Conservation (phyloP, 345 rosid species). For the Balakata baccata region DNA sequence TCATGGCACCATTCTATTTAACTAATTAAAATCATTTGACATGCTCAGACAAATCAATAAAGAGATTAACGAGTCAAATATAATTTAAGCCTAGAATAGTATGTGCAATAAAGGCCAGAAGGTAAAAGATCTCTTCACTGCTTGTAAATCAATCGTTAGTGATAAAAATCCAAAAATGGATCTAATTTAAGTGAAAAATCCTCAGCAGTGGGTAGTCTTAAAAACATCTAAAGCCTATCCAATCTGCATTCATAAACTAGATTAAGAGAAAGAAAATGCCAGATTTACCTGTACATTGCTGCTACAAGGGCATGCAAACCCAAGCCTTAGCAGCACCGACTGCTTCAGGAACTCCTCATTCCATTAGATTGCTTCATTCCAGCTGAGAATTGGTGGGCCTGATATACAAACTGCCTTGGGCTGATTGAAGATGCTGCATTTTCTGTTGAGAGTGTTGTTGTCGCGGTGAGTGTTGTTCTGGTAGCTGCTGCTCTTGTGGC, state of each 20-base stretch:
- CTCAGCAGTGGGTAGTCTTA: background rate
- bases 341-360: conserved; percentile 43
- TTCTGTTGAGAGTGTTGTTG: conserved; percentile 56
- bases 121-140: background rate
- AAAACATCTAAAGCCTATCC: background rate
- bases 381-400: conserved; percentile 58
- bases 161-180: background rate
- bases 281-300: conserved; percentile 72
- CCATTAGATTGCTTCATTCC: conserved; percentile 52
- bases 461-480: conserved; percentile 33
- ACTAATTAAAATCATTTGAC: background rate
- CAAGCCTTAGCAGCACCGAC: conserved; percentile 44
- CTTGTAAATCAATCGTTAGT: background rate
- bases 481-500: conserved; percentile 44
- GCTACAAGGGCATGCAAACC: conserved; percentile 54
- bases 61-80: background rate
- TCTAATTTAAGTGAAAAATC: background rate
- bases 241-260: background rate
- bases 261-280: background rate
- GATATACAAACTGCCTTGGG: conserved; percentile 53
- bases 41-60: background rate
- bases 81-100: background rate
- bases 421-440: conserved; percentile 56
- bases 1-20: background rate
- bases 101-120: background rate